Base-by-base conservation (phyloP, 2,329 filamentous ascomycete species). In the Graphilbum ipis-grandicollis region DNA sequence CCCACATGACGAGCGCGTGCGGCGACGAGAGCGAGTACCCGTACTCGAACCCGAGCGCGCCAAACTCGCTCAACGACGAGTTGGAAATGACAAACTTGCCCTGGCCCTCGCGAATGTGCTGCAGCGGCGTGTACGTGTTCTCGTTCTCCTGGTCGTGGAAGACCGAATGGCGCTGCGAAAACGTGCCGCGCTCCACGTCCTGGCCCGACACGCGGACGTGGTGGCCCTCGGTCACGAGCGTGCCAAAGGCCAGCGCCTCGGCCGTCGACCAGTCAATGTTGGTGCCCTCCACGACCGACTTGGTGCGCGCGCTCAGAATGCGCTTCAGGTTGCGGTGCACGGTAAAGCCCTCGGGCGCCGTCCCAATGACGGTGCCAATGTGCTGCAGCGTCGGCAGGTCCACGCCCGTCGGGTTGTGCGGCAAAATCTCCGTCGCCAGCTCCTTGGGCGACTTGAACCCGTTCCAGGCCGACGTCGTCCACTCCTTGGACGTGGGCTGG, bases 381-480 rank as follows among this genome's bases (percentile, higher is more conserved):
- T 85, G 76, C 56, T 83, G 73, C 42, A 96, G 61, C 13, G 74
- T 76, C 44, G 79, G 69, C 42, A 58, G 54, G 44, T 81, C 75
- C 32, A 96, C 77, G 35, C 75, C 81, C 29, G 90, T 98, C 19
- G 84, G 78, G 49, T 83, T 73, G 62, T 98, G 90, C 35, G 88
- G 86, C 36, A 98, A 68, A 33, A 96, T 76, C 64, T 98, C 90
- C 19, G 79, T 90, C 23, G 88, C 86, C 44, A 98, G 68, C 61
- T 98, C 90, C 68, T 94, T 96, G 51, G 90, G 90, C 23, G 86
- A 93, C 66, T 96, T 96, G 75, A 98, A 96, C 44, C 88, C 88
- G 63, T 98, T 93, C 90, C 90, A 98, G 39, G 90, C 88, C 36
- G 86, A 94, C 9, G 90, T 96, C 48, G 93, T 76, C 90, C 90